Percentiles rank a stretch among this genome's conserved stretches.
Conservation (phyloP, 2,329 filamentous ascomycete genomes). For the Colletotrichum trifolii region DNA sequence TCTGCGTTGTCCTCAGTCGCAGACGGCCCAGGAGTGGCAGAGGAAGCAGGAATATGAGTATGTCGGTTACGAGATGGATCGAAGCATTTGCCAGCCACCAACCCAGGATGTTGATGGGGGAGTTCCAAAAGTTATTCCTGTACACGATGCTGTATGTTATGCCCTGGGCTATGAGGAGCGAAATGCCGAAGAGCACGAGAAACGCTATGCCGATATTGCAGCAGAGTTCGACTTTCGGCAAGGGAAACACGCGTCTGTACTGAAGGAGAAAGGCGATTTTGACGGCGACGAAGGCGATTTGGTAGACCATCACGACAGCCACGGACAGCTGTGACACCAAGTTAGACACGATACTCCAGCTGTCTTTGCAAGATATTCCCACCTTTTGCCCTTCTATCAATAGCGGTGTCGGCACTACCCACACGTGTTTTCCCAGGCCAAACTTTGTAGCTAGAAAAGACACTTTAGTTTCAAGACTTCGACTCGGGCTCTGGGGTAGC, state of each 20-base stretch:
- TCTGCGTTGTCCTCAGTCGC: slow-evolving; percentile 25
- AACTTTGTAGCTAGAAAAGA: slow-evolving; percentile 24
- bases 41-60: slow-evolving; percentile 37
- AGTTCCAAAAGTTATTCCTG: neutral
- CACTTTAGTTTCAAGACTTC: neutral
- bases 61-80: slow-evolving; percentile 36
- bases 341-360: neutral
- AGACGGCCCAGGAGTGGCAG: slow-evolving; percentile 30
- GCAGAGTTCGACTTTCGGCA: slow-evolving; percentile 24
- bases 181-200: slow-evolving; percentile 30
- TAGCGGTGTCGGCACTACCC: neutral
- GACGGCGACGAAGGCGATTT: slow-evolving; percentile 42
- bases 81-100: slow-evolving; percentile 33
- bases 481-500: neutral
- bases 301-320: slow-evolving; percentile 46
- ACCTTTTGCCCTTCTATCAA: slow-evolving; percentile 28
- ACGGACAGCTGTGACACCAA: slow-evolving; percentile 39
- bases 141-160: slow-evolving; percentile 11
- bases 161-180: slow-evolving; percentile 13
- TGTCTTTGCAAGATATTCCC: rapidly evolving
- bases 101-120: slow-evolving; percentile 20
- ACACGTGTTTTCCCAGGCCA: slow-evolving; percentile 38
- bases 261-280: slow-evolving; percentile 51
- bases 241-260: slow-evolving; percentile 47
- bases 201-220: slow-evolving; percentile 36